phyloP scores from a whole-genome alignment of 108 stramenopile genomes.

The Poteriospumella lacustris region DNA sequence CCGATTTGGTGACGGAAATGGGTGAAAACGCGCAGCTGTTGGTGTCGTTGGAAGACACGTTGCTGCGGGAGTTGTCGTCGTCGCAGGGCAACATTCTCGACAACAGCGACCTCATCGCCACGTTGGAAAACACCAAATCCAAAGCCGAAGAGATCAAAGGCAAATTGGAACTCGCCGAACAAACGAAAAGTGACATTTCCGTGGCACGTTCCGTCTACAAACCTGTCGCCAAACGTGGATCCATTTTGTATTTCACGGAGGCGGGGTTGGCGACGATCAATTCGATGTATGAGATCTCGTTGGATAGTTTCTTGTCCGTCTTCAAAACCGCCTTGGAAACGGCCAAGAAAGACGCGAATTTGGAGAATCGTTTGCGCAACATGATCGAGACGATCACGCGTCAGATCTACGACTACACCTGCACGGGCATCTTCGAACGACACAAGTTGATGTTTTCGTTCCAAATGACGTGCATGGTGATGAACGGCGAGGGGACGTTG shows the following conservation, averaged over 20 bases:
- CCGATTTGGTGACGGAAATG: constrained; percentile 57
- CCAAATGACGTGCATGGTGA: constrained; percentile 57
- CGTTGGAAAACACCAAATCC: constrained; percentile 61
- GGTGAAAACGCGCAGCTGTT: constrained; percentile 54
- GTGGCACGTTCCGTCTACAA: constrained; percentile 53
- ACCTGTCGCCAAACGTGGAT: constrained; percentile 64
- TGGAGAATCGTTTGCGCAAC: constrained; percentile 58
- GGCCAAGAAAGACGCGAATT: constrained; percentile 56
- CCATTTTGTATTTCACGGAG: constrained; percentile 64
- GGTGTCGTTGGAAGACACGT: constrained; percentile 57
- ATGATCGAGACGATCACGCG: constrained; percentile 55
- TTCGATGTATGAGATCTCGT: constrained; percentile 64
- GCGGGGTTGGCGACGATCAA: constrained; percentile 55
- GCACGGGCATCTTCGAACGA: constrained; percentile 68
- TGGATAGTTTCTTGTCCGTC: constrained; percentile 60
- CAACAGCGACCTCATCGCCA: constrained; percentile 61
- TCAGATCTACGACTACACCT: constrained; percentile 65
- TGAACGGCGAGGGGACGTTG: constrained; percentile 58
- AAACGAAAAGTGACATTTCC: constrained; percentile 61
- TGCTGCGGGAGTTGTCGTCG: constrained; percentile 52
- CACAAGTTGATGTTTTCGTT: constrained; percentile 69
- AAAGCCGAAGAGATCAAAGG: constrained; percentile 59
- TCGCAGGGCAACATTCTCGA: constrained; percentile 64
- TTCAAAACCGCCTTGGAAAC: constrained; percentile 56
- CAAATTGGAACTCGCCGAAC: constrained; percentile 56